phyloP scores from a whole-genome alignment of 176 grass and related monocot genomes.

The Juncus effusus region DNA sequence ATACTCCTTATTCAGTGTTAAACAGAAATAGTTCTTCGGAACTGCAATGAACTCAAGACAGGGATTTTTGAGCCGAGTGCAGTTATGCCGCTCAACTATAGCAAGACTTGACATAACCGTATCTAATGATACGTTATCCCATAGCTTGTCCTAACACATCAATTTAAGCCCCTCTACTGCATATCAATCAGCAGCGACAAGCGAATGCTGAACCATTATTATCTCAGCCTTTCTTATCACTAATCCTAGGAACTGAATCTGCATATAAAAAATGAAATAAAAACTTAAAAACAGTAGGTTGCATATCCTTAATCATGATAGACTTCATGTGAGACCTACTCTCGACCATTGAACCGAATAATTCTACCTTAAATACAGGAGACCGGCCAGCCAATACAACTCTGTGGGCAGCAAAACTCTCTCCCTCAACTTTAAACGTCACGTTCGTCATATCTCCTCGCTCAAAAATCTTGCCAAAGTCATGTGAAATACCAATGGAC shows the following conservation, averaged over 20 bases:
- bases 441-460: not conserved
- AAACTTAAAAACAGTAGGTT: not conserved
- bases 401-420: constrained; percentile 21
- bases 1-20: not conserved
- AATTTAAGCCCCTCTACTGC: constrained; percentile 34
- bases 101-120: not conserved
- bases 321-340: no score
- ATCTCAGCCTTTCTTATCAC: not conserved
- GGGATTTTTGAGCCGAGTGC: not conserved
- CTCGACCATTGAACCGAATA: constrained; percentile 32
- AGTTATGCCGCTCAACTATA: not conserved
- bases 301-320: constrained; percentile 26
- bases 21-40: not conserved
- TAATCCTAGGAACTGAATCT: constrained; percentile 17
- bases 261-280: constrained; percentile 37
- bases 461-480: constrained; percentile 11
- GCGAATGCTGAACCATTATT: constrained; percentile 27
- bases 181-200: constrained; percentile 35
- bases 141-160: constrained; percentile 22
- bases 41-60: constrained; percentile 17
- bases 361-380: constrained; percentile 30
- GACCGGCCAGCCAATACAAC: constrained; percentile 29
- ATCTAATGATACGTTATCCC: not conserved
- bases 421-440: not conserved
- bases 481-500: not conserved